phyloP scores from a whole-genome alignment of 352 stramenopile genomes.

The Halophytophthora batemanensis region DNA sequence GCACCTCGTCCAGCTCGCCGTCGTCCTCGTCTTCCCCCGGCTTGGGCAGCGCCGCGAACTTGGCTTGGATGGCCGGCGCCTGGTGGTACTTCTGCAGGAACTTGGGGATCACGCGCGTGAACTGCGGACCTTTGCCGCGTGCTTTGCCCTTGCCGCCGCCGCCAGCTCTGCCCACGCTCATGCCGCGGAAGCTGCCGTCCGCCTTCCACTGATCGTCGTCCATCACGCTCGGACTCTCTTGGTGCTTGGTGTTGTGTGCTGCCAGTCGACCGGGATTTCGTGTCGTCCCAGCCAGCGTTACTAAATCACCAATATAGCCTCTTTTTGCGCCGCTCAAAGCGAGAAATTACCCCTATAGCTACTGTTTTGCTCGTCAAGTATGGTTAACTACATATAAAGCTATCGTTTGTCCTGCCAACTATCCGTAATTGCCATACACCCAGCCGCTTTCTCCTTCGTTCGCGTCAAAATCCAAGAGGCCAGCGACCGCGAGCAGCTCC shows the following conservation, averaged over 20 bases:
- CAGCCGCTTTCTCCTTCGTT: neutral
- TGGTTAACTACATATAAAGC: no score
- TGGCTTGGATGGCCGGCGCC: constrained; percentile 59
- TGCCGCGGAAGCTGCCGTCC: constrained; percentile 68
- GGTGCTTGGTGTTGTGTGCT: neutral
- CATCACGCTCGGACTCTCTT: constrained; percentile 22
- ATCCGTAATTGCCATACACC: no score
- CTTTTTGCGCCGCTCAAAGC: no score
- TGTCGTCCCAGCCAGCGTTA: neutral
- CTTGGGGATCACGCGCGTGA: constrained; percentile 82
- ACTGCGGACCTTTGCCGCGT: constrained; percentile 56
- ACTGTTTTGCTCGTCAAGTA: no score
- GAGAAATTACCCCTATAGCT: no score
- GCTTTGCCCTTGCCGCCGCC: constrained; percentile 25
- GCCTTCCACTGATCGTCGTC: constrained; percentile 71
- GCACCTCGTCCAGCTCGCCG: constrained; percentile 75
- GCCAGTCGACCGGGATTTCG: neutral
- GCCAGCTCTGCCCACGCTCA: constrained; percentile 24
- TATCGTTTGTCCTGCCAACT: no score
- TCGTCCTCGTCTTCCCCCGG: constrained; percentile 46
- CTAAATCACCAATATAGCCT: no score
- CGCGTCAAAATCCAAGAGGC: neutral
- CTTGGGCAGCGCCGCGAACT: constrained; percentile 52
- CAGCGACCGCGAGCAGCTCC: neutral
- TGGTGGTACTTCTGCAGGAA: constrained; percentile 80